Evolutionary conservation across 768 basidiomycete genomes (phyloP).

Genomic region (Lactifluus subvellereus): DNA sequence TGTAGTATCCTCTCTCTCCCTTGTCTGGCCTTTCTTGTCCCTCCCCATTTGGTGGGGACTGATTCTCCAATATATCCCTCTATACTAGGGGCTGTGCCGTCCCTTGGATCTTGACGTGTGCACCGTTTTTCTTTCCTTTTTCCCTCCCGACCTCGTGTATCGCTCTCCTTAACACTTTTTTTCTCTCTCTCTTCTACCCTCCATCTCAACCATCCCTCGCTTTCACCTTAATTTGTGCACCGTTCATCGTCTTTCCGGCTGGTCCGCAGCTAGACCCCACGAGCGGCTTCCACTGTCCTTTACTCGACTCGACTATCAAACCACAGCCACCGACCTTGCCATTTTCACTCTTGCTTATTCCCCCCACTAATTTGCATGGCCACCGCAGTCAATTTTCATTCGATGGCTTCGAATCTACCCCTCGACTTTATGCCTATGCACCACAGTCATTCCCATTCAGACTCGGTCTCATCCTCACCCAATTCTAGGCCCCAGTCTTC

Average conservation of each 20-base stretch:
- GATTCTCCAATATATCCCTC: constrained; percentile 25
- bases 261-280: constrained; percentile 42
- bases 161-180: constrained; percentile 9
- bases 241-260: constrained; percentile 40
- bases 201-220: constrained; percentile 26
- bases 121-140: constrained; percentile 25
- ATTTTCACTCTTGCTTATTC: constrained; percentile 16
- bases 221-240: constrained; percentile 11
- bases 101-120: constrained; percentile 15
- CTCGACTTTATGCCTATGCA: constrained; percentile 66
- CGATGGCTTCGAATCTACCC: constrained; percentile 55
- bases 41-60: constrained; percentile 18
- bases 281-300: constrained; percentile 21
- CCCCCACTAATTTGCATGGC: constrained; percentile 26
- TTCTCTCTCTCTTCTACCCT: constrained; percentile 1
- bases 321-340: constrained; percentile 14
- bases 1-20: constrained; percentile 11
- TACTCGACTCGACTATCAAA: constrained; percentile 15
- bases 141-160: background rate
- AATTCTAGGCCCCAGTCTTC: constrained; percentile 77
- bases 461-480: constrained; percentile 72
- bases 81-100: constrained; percentile 14
- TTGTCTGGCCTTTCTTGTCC: constrained; percentile 17
- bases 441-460: constrained; percentile 67
- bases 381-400: constrained; percentile 26